Base-by-base conservation (phyloP, 768 basidiomycete species). In the Tulasnella sp. region DNA sequence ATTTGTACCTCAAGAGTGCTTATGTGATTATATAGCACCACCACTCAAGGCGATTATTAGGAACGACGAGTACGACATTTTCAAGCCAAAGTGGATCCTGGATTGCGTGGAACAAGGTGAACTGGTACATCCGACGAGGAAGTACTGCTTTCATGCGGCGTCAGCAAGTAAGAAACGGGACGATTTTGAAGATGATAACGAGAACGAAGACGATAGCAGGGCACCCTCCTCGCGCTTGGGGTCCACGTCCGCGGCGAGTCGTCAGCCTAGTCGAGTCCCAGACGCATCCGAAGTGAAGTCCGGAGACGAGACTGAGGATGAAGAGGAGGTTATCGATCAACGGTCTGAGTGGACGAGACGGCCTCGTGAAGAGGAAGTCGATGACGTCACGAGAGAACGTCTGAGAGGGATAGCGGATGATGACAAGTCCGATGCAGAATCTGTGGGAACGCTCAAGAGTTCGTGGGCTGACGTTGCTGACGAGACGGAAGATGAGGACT, bases 91-190 rank as follows among this genome's bases (percentile, higher is more conserved):
- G 27, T 98, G 92, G 91, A 72, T 98, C 53, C 65, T 74, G 35
- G 86, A 91, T 64, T 92, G 83, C 21, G 74, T 93, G n/a, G 72
- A 74, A 4, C 70, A 72, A 27, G 76, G 74, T 9, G 71, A 77
- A 57, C 71, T 73, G 17, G 68, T 79, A 25, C 82, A 87, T 0
- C 69, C 92, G 58, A 74, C 68, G 36, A 82, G 83, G 69, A 83
- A 79, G 90, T 91, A 87, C 66, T 86, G 88, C 68, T 87, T 88
- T 70, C 78, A 84, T 64, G 81, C 86, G 3, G 84, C 80, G 0
- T 67, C 71, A 1, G 69, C 67, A 5, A 75, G 82, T 36, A 61
- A 71, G 68, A 61, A 68, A 71, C 58, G 57, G 50, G 64, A 67
- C 25, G 67, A 52, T 29, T 62, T 74, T 43, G 72, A 69, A 14